These are phyloP conservation scores for Phytopythium montanum DNA, from an alignment of 352 stramenopile genomes.

Conservation along the genomic window DNA sequence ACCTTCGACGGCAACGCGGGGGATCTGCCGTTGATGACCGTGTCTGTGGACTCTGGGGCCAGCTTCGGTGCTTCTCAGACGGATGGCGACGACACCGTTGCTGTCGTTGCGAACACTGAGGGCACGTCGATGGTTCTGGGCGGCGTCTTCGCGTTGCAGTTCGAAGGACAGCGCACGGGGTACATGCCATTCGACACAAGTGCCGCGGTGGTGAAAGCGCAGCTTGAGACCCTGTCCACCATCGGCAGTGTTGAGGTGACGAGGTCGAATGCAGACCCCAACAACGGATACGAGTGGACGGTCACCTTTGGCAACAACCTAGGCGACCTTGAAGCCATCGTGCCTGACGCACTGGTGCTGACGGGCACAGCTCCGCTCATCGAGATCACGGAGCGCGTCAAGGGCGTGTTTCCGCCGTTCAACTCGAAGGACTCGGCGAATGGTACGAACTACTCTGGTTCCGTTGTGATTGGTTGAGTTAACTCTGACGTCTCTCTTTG, in stretches of 20 bases:
- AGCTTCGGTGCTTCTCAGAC: constrained; percentile 34
- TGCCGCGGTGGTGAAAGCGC: constrained; percentile 84
- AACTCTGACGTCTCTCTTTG: background rate
- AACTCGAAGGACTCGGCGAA: constrained; percentile 85
- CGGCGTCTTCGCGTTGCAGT: constrained; percentile 87
- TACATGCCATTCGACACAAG: constrained; percentile 89
- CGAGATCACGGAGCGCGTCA: constrained; percentile 59
- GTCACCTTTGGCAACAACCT: constrained; percentile 93
- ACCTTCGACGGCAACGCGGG: constrained; percentile 95
- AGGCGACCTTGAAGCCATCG: constrained; percentile 75
- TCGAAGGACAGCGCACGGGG: constrained; percentile 85
- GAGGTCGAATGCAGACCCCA: constrained; percentile 84
- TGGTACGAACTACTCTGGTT: constrained; percentile 18
- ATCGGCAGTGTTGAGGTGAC: constrained; percentile 87
- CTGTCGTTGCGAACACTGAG: constrained; percentile 25
- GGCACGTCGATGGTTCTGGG: constrained; percentile 57
- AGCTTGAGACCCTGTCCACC: constrained; percentile 88
- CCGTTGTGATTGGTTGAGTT: background rate
- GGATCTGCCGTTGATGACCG: constrained; percentile 52
- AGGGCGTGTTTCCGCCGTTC: constrained; percentile 89
- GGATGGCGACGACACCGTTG: constrained; percentile 40
- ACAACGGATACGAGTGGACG: constrained; percentile 91
- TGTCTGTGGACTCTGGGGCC: constrained; percentile 36
- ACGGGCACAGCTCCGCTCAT: constrained; percentile 88
- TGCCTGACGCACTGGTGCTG: constrained; percentile 79